Base-by-base conservation (phyloP, 1,284 basidiomycete species). In the Cutaneotrichosporon dermatis region DNA sequence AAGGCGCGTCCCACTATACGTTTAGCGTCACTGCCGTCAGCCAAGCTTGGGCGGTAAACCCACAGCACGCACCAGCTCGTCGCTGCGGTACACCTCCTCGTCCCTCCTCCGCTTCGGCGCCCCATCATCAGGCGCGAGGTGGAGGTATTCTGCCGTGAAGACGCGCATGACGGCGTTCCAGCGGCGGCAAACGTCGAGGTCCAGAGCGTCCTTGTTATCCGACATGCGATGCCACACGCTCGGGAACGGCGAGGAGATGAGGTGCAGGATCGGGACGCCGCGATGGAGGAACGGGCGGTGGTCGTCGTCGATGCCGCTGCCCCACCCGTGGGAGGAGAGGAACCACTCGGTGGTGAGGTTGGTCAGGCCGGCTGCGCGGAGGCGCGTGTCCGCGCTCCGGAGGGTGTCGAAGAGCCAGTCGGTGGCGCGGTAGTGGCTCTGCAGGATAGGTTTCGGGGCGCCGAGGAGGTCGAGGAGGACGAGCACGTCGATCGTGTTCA, bases 241-340 rank as follows among this genome's bases (percentile, higher is more conserved):
- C 0, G 96, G 96, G 75, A 99, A 99, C 0, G 91, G 93, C 45
- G 84, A 84, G 0, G 94, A 80, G 61, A 99, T 99, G 53, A 99
- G 73, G 75, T 99, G 96, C 63, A 99, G 77, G 51, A 98, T 80
- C 58, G 86, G 91, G 15, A 99, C 93, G 6, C 95, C 96, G 55
- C 82, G 79, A 41, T 81, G 77, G 48, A 96, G 71, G 79, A 99
- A 99, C n/a, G 96, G 96, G 33, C 92, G 76, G 76, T 99, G 96
- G 78, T 99, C 96, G 76, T 99, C 96, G 46, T 86, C 90, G 60
- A 98, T 88, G 57, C 55, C 25, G 25, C 25, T 25, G 25, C 25
- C 25, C 13, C 78, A 74, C 44, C 68, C 45, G 43, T 56, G 67
- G 1, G 41, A 15, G 13, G 45, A 37, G 2, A 45, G 46, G 60